phyloP scores from a whole-genome alignment of 805 yeast genomes.

The Candida suzukii region DNA sequence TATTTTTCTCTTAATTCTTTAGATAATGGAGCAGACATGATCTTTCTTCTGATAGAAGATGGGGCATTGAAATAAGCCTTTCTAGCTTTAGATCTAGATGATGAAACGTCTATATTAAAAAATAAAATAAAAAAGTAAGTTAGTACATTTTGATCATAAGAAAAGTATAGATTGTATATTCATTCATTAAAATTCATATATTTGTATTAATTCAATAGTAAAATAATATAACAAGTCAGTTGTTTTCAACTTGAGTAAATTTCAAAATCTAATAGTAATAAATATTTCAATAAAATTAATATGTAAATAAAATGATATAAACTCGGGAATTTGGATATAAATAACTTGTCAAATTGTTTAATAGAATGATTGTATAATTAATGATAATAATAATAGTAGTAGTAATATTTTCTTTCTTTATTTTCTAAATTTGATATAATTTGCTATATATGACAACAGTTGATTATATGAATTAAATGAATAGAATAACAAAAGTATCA shows the following conservation, averaged over 20 bases:
- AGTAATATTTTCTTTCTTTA: no score
- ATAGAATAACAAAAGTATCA: background rate
- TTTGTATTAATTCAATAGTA: no score
- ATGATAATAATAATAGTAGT: no score
- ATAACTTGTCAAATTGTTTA: no score
- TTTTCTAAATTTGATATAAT: background rate
- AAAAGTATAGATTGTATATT: background rate
- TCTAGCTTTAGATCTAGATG: conserved; percentile 99
- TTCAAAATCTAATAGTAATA: no score
- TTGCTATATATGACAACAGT: background rate
- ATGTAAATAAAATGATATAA: no score
- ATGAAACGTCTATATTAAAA: conserved; percentile 78
- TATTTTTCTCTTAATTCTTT: conserved; percentile 98
- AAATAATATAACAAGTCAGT: no score
- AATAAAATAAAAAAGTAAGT: background rate
- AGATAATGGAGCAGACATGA: conserved; percentile 97
- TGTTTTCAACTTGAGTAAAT: no score
- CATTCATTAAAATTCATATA: background rate
- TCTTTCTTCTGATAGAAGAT: conserved; percentile 87
- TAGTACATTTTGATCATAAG: background rate
- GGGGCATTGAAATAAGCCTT: conserved; percentile 99
- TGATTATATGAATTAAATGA: background rate
- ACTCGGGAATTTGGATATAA: no score
- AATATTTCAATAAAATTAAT: no score
- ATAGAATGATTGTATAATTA: no score